Conservation (phyloP, 495 filamentous ascomycete genomes). For the Podospora appendiculata region DNA sequence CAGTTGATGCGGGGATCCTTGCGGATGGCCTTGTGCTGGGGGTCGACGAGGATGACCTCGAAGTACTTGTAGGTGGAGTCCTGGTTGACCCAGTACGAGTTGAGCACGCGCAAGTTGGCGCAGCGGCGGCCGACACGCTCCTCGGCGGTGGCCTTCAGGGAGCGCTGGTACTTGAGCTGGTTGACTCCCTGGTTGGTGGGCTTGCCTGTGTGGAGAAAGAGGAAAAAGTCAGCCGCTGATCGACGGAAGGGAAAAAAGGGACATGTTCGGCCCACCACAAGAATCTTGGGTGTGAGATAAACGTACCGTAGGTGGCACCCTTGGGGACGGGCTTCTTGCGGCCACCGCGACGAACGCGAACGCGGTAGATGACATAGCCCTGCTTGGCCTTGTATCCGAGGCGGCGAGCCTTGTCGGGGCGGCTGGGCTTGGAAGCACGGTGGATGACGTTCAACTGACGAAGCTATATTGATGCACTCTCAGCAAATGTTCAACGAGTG, state of each 20-base stretch:
- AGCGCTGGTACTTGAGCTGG: conserved; percentile 99
- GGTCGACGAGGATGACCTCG: conserved; percentile 99
- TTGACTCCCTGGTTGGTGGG: conserved; percentile 99
- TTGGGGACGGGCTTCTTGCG: conserved; percentile 93
- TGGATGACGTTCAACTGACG: conserved; percentile 98
- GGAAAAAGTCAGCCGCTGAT: conserved; percentile 11
- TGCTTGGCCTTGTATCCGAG: conserved; percentile 99
- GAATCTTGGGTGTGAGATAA: neutral
- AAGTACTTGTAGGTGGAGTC: conserved; percentile 99
- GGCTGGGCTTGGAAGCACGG: conserved; percentile 94
- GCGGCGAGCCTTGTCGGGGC: conserved; percentile 99
- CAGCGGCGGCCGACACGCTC: conserved; percentile 99
- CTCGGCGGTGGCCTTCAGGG: conserved; percentile 92
- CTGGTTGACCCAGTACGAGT: conserved; percentile 99
- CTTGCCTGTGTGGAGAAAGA: conserved; percentile 58
- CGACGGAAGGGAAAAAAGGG: neutral
- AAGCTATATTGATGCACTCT: conserved; percentile 99
- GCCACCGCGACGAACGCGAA: conserved; percentile 94
- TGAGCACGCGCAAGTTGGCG: conserved; percentile 96
- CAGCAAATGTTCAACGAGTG: conserved; percentile 99
- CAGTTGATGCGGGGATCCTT: conserved; percentile 99
- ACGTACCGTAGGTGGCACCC: conserved; percentile 96
- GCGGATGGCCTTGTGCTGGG: conserved; percentile 99
- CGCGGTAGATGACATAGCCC: conserved; percentile 99
- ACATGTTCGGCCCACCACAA: neutral